Evolutionary conservation across 345 rosid species (phyloP), one percentile per base, ranked within the genome.

Genomic region (Leavenworthia alabamica): DNA sequence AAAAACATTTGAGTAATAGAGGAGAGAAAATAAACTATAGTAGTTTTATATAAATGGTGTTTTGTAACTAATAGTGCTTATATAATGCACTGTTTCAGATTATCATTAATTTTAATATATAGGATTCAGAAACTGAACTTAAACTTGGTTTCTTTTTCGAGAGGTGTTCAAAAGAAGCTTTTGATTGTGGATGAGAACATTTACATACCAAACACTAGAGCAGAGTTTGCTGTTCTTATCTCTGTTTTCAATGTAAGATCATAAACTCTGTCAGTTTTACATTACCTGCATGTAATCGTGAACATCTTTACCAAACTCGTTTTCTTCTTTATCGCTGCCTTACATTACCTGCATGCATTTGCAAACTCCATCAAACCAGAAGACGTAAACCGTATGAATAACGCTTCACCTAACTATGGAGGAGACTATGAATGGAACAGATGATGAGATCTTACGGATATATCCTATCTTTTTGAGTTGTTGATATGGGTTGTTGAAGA

Each of bases 151-250:
- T 70, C 67, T 69, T 4, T 43, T 51, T n/a, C 9, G 6, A 44
- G 20, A 89, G 98, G 86, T 80, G 95, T 92, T 60, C 98, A 89
- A 79, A 86, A 85, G 79, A 86, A 79, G 82, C 80, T 80, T 57
- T 6, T 80, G 70, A 92, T 86, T 72, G 28, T 85, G 70, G 96
- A 92, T 32, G 96, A 92, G 60, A 89, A 37, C 67, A 82, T 92
- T 59, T 83, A 83, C 63, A 86, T 92, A 71, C 98, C 99, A 2
- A 37, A 86, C 54, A 86, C 88, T 32, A 80, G 75, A 70, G 99
- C 88, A 22, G 99, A 93, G 79, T 82, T 69, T 56, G 60, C 98
- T 4, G 88, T 86, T 75, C 89, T 92, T 32, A 47, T 60, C 46
- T 73, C 97, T 4, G 94, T 88, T 31, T 86, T 86, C 80, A 85